These are phyloP conservation scores for Sambucus nigra DNA, from an alignment of 129 eudicot species.

Conservation along the genomic window DNA sequence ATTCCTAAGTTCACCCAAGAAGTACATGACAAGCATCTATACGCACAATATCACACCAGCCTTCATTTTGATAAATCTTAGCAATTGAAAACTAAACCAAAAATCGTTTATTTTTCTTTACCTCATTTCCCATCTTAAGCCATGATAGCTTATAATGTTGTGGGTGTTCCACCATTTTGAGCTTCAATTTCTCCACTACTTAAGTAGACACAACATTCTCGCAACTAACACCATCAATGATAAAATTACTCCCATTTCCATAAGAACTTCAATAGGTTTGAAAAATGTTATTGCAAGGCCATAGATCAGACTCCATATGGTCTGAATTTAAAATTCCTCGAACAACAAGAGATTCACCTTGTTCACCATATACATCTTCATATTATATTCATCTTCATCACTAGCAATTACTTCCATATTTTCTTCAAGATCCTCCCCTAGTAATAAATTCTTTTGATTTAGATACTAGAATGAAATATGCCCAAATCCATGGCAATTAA, in stretches of 20 bases:
- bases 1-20: too few species aligned
- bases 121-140: too few species aligned
- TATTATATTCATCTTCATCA: background rate
- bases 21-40: too few species aligned
- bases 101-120: too few species aligned
- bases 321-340: background rate
- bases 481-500: conserved; percentile 4
- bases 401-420: background rate
- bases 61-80: too few species aligned
- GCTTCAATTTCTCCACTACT: too few species aligned
- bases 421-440: background rate
- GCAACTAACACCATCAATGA: background rate
- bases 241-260: too few species aligned
- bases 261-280: background rate
- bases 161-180: too few species aligned
- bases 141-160: too few species aligned
- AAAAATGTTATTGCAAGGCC: conserved; percentile 1
- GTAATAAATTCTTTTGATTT: background rate
- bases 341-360: background rate
- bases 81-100: too few species aligned
- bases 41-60: too few species aligned
- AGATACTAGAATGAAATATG: background rate
- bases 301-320: background rate
- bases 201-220: too few species aligned
- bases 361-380: background rate